Conservation (phyloP, 192 early-diverging fungal species). For the Chytriomyces hyalinus region DNA sequence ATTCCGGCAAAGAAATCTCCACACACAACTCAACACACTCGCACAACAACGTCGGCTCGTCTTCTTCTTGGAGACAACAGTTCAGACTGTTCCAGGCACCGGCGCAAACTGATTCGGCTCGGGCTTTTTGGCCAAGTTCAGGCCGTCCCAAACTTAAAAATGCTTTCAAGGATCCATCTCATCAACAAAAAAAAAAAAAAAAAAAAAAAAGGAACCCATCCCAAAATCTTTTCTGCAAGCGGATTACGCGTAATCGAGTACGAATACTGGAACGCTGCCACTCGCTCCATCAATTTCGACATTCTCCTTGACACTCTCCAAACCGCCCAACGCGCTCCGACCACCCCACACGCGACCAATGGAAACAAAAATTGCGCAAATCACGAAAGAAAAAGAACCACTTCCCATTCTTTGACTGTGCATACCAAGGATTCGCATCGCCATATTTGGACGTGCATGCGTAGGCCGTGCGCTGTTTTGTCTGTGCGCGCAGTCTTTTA, state of each 20-base stretch:
- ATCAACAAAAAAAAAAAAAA: too few species aligned
- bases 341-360: conserved; percentile 90
- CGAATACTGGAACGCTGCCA: conserved; percentile 85
- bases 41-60: conserved; percentile 61
- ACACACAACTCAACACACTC: too few species aligned
- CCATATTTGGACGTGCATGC: conserved; percentile 84
- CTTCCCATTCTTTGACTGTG: conserved; percentile 97
- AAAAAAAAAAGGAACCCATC: conserved; percentile 73
- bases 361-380: conserved; percentile 85
- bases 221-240: conserved; percentile 82
- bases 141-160: conserved; percentile 3
- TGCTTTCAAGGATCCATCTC: too few species aligned
- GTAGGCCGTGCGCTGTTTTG: conserved; percentile 92
- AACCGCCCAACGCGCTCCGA: too few species aligned
- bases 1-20: too few species aligned
- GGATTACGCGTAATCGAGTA: conserved; percentile 85
- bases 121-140: conserved; percentile 77
- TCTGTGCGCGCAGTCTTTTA: conserved; percentile 90
- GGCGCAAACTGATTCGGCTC: conserved; percentile 88
- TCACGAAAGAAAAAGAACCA: conserved; percentile 76
- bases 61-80: conserved; percentile 82
- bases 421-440: conserved; percentile 95
- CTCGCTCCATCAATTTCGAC: conserved; percentile 79
- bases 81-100: conserved; percentile 95
- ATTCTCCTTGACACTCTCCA: conserved; percentile 74